These are phyloP conservation scores for Nigrospora oryzae DNA, from an alignment of 2,329 filamentous ascomycete genomes.

Conservation along the genomic window DNA sequence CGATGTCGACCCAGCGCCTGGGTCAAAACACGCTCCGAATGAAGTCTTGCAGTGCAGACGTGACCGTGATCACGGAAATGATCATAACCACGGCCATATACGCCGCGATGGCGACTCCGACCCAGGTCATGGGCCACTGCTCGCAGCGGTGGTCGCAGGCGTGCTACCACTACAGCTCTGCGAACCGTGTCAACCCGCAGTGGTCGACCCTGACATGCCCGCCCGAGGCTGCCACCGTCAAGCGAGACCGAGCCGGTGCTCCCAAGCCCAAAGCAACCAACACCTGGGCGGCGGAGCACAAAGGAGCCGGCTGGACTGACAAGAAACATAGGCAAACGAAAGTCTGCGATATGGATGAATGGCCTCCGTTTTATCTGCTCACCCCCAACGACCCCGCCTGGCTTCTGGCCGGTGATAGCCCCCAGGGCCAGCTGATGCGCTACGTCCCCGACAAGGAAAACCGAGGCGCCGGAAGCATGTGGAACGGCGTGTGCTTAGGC, in stretches of 20 bases:
- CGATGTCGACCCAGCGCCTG: too few species aligned
- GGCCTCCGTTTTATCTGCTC: background rate
- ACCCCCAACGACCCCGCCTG: background rate
- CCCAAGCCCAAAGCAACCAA: background rate
- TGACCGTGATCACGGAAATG: conserved; percentile 6
- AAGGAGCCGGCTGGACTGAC: background rate
- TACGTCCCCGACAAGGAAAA: conserved; percentile 5
- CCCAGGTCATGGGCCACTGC: conserved; percentile 5
- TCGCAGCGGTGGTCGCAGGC: conserved; percentile 8
- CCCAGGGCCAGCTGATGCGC: conserved; percentile 4
- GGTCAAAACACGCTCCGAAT: too few species aligned
- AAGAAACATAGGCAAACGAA: background rate
- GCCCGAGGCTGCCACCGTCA: background rate
- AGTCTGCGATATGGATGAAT: conserved; percentile 1
- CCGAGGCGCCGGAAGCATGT: conserved; percentile 5
- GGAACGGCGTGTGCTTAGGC: conserved; percentile 4
- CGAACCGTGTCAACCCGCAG: conserved; percentile 3
- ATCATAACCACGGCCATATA: conserved; percentile 10
- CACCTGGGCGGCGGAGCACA: background rate
- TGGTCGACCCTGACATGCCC: conserved; percentile 4
- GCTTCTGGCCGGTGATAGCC: background rate
- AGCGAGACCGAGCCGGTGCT: background rate
- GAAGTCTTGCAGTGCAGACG: conserved; percentile 4
- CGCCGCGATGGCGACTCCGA: conserved; percentile 1
- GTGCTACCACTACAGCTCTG: conserved; percentile 15